Evolutionary conservation across 495 filamentous ascomycete genomes (phyloP), one percentile per base, ranked within the genome.

Genomic region (Lophiostoma macrostomum): DNA sequence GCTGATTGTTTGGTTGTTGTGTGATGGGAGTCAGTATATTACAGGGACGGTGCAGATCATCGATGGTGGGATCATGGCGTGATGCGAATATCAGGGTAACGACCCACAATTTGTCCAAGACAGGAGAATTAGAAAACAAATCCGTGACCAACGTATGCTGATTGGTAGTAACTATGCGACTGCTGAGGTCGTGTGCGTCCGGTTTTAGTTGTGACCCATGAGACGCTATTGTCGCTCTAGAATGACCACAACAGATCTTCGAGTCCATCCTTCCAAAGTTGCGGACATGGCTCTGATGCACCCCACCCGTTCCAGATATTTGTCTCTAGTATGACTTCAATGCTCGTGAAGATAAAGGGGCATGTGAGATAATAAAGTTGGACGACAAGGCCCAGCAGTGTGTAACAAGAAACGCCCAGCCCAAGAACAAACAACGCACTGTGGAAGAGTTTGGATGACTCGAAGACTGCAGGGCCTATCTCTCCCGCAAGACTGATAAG

Each of bases 11-110:
- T 85, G 80, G 45, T 56, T 84, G 41, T 63, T 83, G 41, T 74
- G 80, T 50, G 78, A 78, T 48, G 79, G 76, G 10, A 69, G 72
- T 36, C 74, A 69, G 25, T 83, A 78, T 64, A 75, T 76, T 13
- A 83, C 80, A 3, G 76, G 75, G 0, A 63, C 67, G 11, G 64
- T 74, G 6, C 62, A 73, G 22, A 65, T 57, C 32, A 69, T 77
- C 14, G 74, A 79, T 40, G 59, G 59, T 1, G 54, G 54, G 0
- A 45, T 56, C n/a, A 56, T 61, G 57, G 42, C 50, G 16, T 60
- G n/a, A n/a, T n/a, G n/a, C n/a, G n/a, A n/a, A n/a, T n/a, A n/a
- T n/a, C n/a, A n/a, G n/a, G n/a, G n/a, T n/a, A n/a, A n/a, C n/a
- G n/a, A n/a, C n/a, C n/a, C n/a, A n/a, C n/a, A n/a, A n/a, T n/a